Evolutionary conservation across 768 basidiomycete species (phyloP), one percentile per base, ranked within the genome.

Genomic region (Gelatoporia subvermispora): DNA sequence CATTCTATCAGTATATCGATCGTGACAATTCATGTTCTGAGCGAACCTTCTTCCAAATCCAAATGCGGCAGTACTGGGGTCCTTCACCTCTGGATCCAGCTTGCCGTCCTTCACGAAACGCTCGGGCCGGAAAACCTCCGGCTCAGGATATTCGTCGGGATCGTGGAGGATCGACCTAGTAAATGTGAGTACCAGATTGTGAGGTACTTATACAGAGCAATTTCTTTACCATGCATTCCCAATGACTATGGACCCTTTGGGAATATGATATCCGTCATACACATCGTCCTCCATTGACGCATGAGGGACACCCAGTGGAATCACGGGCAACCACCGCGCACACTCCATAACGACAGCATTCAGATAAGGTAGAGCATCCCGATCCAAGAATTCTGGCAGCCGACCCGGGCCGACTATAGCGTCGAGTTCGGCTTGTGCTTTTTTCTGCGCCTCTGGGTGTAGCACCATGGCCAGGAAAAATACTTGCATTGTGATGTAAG

Each of bases 371-470:
- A 47, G 45, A 7, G 35, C 10, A 3, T 54, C 45, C 4, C 77
- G 69, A 55, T 85, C 84, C 24, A 61, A 66, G 48, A 79, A 74
- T 1, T 66, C 69, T 1, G 86, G 85, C 9, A 85, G 67, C 5
- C 83, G 69, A 37, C 75, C 70, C 35, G 58, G 53, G 13, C 78
- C 78, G n/a, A 79, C 65, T 16, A 84, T 74, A 0, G 56, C 50
- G 53, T 87, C 85, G 17, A 88, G 70, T 48, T 88, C 84, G 17
- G 70, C 67, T 54, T 84, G 82, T 0, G 81, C 84, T 38, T 74
- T 77, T 39, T 56, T 69, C 41, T 50, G 48, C 3, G 55, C 53
- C 8, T 53, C 38, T 13, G 55, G 55, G 38, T 49, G 20, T 24
- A 51, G 25, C 15, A 41, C 17, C 21, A 50, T n/a, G 15, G 52